A percentile compares a stretch with the other conserved stretches of the same genome.
phyloP scores from a whole-genome alignment of 2,329 filamentous ascomycete genomes.

The Colletotrichum scovillei region DNA sequence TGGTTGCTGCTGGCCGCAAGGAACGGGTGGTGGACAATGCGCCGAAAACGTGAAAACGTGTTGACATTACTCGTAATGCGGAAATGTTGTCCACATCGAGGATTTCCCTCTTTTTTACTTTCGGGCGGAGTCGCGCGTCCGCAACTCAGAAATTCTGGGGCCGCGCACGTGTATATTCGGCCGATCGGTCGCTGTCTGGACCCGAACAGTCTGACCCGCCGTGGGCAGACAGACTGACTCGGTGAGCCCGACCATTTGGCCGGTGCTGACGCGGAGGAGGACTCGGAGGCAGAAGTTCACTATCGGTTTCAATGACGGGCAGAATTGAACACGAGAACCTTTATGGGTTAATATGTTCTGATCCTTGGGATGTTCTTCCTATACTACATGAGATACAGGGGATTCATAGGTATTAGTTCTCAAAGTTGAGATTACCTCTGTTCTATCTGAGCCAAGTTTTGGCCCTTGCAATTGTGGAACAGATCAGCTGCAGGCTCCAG shows the following conservation, averaged over 20 bases:
- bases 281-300: not conserved
- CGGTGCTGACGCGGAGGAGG: not conserved
- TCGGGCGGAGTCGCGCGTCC: not conserved
- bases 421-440: too few relatives aligned
- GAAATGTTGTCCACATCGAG: not conserved
- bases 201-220: not conserved
- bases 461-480: not conserved
- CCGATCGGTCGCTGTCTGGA: not conserved
- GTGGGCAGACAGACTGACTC: not conserved
- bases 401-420: too few relatives aligned
- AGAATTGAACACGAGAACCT: not conserved
- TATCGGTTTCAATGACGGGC: not conserved
- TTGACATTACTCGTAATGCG: not conserved
- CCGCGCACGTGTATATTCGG: not conserved
- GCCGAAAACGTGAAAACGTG: not conserved
- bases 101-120: not conserved
- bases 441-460: not conserved
- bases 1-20: not conserved
- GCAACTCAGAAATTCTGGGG: not conserved
- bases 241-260: not conserved
- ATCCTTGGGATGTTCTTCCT: too few relatives aligned
- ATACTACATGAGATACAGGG: too few relatives aligned
- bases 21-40: not conserved
- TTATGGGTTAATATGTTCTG: not conserved
- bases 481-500: not conserved